A percentile compares a stretch with the other conserved stretches of the same genome.
Evolutionary conservation across 2,329 filamentous ascomycete species (phyloP).

Genomic region (Tolypocladium tundrense): DNA sequence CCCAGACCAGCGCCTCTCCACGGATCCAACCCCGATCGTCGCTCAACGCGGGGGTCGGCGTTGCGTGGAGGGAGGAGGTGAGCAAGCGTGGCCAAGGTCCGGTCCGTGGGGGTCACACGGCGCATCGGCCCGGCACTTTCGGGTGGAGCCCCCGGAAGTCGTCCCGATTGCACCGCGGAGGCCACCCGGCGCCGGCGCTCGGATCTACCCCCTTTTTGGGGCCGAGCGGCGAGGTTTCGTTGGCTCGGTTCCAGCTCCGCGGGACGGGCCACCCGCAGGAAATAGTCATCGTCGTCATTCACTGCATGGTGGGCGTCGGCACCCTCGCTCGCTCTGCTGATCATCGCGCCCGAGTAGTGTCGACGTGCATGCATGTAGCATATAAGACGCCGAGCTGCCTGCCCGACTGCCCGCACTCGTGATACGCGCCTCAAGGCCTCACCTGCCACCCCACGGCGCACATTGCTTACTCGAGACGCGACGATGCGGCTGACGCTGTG

Average conservation of each 20-base stretch:
- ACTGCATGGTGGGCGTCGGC: not conserved
- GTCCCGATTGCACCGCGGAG: constrained; percentile 1
- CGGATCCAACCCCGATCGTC: not conserved
- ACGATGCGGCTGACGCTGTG: not conserved
- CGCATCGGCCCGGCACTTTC: not conserved
- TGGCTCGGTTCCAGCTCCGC: not conserved
- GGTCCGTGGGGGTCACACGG: not conserved
- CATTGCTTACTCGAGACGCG: not conserved
- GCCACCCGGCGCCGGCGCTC: not conserved
- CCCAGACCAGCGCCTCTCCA: not conserved
- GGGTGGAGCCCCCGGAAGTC: not conserved
- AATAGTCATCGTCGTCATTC: not conserved
- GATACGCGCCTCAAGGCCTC: not conserved
- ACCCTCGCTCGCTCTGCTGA: not conserved
- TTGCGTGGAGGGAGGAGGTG: not conserved
- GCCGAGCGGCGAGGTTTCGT: not conserved
- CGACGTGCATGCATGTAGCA: not conserved
- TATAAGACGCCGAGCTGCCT: not conserved
- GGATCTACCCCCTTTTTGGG: not conserved
- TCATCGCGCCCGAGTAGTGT: not conserved
- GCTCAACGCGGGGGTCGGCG: too few species aligned
- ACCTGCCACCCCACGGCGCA: not conserved
- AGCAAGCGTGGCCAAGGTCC: not conserved
- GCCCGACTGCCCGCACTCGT: not conserved
- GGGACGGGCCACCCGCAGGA: not conserved